Percentiles rank a stretch among this genome's conserved stretches.
Evolutionary conservation across 768 basidiomycete species (phyloP).

Genomic region (Amanita exitialis): DNA sequence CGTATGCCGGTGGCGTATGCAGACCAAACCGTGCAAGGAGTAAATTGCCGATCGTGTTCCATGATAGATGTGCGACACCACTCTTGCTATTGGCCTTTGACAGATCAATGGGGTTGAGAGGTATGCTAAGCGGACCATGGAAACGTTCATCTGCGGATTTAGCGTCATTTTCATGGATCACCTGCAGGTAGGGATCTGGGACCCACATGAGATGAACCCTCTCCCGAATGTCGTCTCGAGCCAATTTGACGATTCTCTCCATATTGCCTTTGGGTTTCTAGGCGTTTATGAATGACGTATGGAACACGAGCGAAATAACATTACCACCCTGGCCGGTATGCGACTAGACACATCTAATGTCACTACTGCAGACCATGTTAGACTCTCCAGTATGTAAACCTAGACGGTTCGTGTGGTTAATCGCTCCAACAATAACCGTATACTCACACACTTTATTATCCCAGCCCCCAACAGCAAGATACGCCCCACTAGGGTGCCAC

Average conservation of each 20-base stretch:
- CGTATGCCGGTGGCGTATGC: conserved; percentile 5
- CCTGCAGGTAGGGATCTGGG: neutral
- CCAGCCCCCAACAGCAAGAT: conserved; percentile 78
- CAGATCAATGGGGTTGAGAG: conserved; percentile 40
- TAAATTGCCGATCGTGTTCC: conserved; percentile 69
- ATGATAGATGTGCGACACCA: conserved; percentile 66
- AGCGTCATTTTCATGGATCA: neutral
- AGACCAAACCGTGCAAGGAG: conserved; percentile 69
- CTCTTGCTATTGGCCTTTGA: conserved; percentile 56
- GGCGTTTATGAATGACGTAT: neutral
- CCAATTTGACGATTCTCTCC: conserved; percentile 86
- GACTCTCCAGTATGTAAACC: conserved; percentile 67
- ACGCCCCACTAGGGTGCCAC: conserved; percentile 85
- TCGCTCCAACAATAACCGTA: neutral
- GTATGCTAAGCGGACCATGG: conserved; percentile 43
- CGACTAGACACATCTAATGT: conserved; percentile 54
- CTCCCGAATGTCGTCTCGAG: conserved; percentile 72
- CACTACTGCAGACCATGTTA: conserved; percentile 63
- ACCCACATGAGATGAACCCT: conserved; percentile 71
- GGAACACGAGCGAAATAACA: conserved; percentile 13
- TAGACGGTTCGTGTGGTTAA: conserved; percentile 16
- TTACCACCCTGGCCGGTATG: conserved; percentile 46
- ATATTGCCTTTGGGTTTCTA: conserved; percentile 45
- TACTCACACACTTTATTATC: conserved; percentile 63
- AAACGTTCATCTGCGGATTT: conserved; percentile 51